phyloP scores from a whole-genome alignment of 805 yeast genomes.

The Pichia nanzhaoensis region DNA sequence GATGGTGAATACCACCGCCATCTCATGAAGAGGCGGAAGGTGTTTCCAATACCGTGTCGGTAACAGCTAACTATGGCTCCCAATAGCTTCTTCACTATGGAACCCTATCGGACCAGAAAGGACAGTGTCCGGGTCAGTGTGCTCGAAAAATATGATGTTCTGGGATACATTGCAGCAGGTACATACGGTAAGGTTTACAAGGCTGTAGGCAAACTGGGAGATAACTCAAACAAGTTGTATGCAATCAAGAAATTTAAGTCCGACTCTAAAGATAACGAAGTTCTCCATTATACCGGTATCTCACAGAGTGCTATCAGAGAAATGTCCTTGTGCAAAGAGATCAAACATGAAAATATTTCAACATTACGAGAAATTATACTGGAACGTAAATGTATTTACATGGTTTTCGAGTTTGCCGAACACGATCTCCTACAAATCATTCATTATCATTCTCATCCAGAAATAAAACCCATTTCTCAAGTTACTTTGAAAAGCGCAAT shows the following conservation, averaged over 20 bases:
- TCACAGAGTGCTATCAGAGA: constrained; percentile 95
- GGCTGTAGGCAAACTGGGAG: constrained; percentile 46
- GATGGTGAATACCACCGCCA: no score
- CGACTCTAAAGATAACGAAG: constrained; percentile 81
- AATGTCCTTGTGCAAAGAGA: constrained; percentile 89
- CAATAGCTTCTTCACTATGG: constrained; percentile 46
- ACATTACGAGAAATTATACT: constrained; percentile 74
- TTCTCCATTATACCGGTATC: constrained; percentile 85
- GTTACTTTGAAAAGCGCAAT: constrained; percentile 73
- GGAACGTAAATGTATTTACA: constrained; percentile 84
- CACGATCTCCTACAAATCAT: constrained; percentile 92
- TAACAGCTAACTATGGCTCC: constrained; percentile 39
- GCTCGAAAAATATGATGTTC: constrained; percentile 74
- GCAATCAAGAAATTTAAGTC: constrained; percentile 96
- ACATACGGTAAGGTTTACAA: constrained; percentile 95
- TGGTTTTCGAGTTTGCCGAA: constrained; percentile 95
- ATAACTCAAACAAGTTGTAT: constrained; percentile 35
- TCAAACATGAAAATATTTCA: constrained; percentile 73
- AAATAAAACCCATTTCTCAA: constrained; percentile 69
- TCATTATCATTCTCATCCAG: constrained; percentile 91
- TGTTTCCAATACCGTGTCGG: no score
- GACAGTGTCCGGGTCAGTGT: constrained; percentile 68
- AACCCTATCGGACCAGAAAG: constrained; percentile 54
- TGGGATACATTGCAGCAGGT: constrained; percentile 97
- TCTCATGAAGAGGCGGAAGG: no score